Evolutionary conservation across 1,284 basidiomycete species (phyloP).

Genomic region (Neonothopanus nambi): DNA sequence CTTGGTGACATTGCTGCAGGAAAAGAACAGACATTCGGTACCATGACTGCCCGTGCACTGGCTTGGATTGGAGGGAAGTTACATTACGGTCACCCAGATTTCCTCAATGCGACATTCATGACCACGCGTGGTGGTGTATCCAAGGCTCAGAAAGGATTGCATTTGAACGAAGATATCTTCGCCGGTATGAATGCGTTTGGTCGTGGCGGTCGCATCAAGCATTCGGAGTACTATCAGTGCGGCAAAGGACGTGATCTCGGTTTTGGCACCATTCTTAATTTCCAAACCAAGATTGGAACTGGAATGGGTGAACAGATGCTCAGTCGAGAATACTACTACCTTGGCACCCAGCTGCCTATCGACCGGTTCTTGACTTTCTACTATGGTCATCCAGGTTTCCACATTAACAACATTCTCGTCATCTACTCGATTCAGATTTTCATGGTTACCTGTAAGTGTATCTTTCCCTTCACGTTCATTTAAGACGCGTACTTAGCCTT

Average conservation of each 20-base stretch:
- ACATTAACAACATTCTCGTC: slow-evolving; percentile 99
- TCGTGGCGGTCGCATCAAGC: slow-evolving; percentile 98
- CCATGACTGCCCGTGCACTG: slow-evolving; percentile 92
- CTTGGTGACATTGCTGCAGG: slow-evolving; percentile 99
- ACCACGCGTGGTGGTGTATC: slow-evolving; percentile 98
- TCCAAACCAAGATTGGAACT: slow-evolving; percentile 99
- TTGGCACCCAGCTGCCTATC: slow-evolving; percentile 96
- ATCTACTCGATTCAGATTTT: slow-evolving; percentile 96
- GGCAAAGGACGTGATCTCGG: slow-evolving; percentile 99
- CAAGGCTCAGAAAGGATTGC: slow-evolving; percentile 98
- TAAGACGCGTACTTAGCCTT: slow-evolving; percentile 15
- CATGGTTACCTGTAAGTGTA: slow-evolving; percentile 84
- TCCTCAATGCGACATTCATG: slow-evolving; percentile 99
- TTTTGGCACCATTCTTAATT: slow-evolving; percentile 98
- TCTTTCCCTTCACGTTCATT: slow-evolving; percentile 6
- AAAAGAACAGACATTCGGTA: slow-evolving; percentile 99
- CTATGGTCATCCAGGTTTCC: slow-evolving; percentile 99
- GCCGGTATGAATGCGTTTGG: slow-evolving; percentile 99
- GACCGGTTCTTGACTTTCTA: slow-evolving; percentile 99
- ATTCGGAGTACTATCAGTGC: slow-evolving; percentile 98
- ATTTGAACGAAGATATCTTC: slow-evolving; percentile 99
- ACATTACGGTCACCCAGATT: slow-evolving; percentile 99
- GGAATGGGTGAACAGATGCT: slow-evolving; percentile 99
- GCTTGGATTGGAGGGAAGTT: slow-evolving; percentile 99
- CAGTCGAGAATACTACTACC: slow-evolving; percentile 98